A percentile compares a stretch with the other conserved stretches of the same genome.
These are phyloP conservation scores for Aspergillus sp. DNA, from an alignment of 2,329 filamentous ascomycete species.

Conservation along the genomic window DNA sequence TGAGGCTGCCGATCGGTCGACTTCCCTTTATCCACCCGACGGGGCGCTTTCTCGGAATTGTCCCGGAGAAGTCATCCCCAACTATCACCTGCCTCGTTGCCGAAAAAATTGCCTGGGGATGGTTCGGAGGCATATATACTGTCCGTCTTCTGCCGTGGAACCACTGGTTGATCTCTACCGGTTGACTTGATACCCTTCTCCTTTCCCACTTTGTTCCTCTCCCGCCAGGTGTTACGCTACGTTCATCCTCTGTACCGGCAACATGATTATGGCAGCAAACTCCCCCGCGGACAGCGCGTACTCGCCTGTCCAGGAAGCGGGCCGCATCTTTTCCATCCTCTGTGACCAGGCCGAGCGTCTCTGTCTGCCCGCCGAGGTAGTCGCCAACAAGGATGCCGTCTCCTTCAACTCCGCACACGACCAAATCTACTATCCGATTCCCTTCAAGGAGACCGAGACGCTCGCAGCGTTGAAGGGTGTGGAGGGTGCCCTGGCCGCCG, in stretches of 20 bases:
- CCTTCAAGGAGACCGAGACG: conserved; percentile 55
- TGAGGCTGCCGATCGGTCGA: conserved; percentile 9
- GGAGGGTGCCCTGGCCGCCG: conserved; percentile 60
- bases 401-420: conserved; percentile 37
- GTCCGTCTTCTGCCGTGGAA: neutral
- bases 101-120: neutral
- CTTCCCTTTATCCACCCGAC: conserved; percentile 14
- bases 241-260: neutral
- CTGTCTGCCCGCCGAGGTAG: conserved; percentile 31
- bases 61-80: conserved; percentile 8
- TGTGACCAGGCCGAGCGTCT: conserved; percentile 36
- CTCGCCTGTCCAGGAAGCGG: conserved; percentile 35
- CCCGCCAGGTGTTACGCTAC: neutral
- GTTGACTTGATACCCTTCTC: neutral
- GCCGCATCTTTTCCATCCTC: conserved; percentile 36
- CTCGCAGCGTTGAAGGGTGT: conserved; percentile 58
- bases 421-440: conserved; percentile 42
- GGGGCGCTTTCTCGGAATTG: conserved; percentile 15
- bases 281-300: conserved; percentile 19
- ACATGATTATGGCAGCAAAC: conserved; percentile 17
- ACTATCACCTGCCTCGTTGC: neutral
- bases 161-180: neutral
- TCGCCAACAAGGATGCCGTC: conserved; percentile 31
- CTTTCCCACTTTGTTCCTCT: neutral
- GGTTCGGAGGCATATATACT: conserved; percentile 1